Evolutionary conservation across 495 filamentous ascomycete species (phyloP).

Genomic region (Aspergillus hancockii): DNA sequence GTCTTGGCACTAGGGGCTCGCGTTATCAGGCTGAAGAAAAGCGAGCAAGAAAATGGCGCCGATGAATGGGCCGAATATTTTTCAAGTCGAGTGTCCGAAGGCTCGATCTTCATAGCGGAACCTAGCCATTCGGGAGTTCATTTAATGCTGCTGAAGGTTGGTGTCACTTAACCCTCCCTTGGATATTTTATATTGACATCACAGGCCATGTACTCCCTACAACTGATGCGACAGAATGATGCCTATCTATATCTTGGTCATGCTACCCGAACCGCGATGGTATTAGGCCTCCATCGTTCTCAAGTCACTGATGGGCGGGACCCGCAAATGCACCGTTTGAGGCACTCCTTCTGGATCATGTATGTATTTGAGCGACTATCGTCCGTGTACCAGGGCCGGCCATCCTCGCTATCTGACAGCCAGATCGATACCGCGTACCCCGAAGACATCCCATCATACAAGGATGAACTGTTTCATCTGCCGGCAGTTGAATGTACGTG

Average conservation of each 20-base stretch:
- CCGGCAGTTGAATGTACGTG: slow-evolving; percentile 12
- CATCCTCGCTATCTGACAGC: slow-evolving; percentile 11
- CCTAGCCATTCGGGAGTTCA: slow-evolving; percentile 14
- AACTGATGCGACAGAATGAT: slow-evolving; percentile 17
- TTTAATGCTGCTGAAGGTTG: slow-evolving; percentile 19
- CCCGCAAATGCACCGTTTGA: slow-evolving; percentile 14
- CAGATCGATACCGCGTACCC: slow-evolving; percentile 19
- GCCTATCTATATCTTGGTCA: slow-evolving; percentile 19
- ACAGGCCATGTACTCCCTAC: slow-evolving; percentile 16
- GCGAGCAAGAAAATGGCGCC: slow-evolving; percentile 5
- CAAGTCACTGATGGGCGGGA: slow-evolving; percentile 16
- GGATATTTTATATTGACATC: neutral
- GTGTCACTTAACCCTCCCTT: neutral
- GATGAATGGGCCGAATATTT: slow-evolving; percentile 18
- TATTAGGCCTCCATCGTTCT: slow-evolving; percentile 13
- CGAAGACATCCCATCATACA: slow-evolving; percentile 5
- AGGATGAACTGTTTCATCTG: slow-evolving; percentile 3
- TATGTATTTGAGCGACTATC: slow-evolving; percentile 16
- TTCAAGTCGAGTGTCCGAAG: slow-evolving; percentile 12
- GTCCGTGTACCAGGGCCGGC: slow-evolving; percentile 14
- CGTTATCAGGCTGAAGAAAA: slow-evolving; percentile 8
- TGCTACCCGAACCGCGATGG: slow-evolving; percentile 14
- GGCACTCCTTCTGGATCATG: slow-evolving; percentile 15
- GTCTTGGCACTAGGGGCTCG: slow-evolving; percentile 16
- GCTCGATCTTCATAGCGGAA: slow-evolving; percentile 14